Evolutionary conservation across 1,284 basidiomycete species (phyloP).

Genomic region (Cryptococcus hybrid): DNA sequence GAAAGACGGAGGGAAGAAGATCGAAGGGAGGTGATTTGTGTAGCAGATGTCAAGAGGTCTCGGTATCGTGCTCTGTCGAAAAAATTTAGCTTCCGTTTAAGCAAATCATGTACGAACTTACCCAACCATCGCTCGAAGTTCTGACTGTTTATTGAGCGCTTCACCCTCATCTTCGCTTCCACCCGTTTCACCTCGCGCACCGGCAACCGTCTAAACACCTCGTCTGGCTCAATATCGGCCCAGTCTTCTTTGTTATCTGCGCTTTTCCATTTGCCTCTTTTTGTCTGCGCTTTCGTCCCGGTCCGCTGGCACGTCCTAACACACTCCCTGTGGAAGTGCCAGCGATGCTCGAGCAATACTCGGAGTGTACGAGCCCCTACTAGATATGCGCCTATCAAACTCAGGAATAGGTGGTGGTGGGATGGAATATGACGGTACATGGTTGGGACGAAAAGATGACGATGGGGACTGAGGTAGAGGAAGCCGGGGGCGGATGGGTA

Average conservation of each 20-base stretch:
- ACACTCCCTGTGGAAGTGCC: slow-evolving; percentile 15
- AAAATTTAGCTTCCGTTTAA: background rate
- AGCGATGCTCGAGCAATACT: background rate
- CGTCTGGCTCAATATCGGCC: slow-evolving; percentile 66
- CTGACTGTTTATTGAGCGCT: slow-evolving; percentile 85
- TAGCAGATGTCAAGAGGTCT: slow-evolving; percentile 84
- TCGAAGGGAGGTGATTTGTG: slow-evolving; percentile 67
- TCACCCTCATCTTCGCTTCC: slow-evolving; percentile 71
- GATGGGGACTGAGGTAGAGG: no score
- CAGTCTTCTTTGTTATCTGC: slow-evolving; percentile 29
- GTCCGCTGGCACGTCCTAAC: background rate
- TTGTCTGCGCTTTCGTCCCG: background rate
- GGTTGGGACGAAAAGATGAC: no score
- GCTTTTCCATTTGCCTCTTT: background rate
- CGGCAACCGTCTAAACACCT: slow-evolving; percentile 70
- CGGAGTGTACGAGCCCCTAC: no score
- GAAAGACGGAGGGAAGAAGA: slow-evolving; percentile 55
- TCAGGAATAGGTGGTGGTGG: no score
- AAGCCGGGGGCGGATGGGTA: no score
- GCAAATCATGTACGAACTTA: slow-evolving; percentile 56
- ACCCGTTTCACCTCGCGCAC: slow-evolving; percentile 71
- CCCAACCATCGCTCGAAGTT: slow-evolving; percentile 93
- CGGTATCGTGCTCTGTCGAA: slow-evolving; percentile 80
- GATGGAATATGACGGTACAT: no score
- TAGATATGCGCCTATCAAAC: no score